Conservation (phyloP, 83 land plant species). For the Picea abies region DNA sequence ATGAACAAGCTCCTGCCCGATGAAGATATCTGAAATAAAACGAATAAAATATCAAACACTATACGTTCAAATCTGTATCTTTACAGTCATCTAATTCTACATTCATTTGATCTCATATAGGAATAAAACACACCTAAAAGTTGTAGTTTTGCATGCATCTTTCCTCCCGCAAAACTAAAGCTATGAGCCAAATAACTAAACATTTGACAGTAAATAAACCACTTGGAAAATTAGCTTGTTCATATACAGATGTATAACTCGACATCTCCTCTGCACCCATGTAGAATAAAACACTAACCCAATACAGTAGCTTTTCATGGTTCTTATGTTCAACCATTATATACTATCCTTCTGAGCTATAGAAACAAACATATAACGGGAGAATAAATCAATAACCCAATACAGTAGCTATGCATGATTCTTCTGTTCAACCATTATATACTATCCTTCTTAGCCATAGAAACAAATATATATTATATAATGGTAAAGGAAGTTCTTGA, state of each 20-base stretch:
- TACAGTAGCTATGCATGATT: too few species aligned
- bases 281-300: too few species aligned
- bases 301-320: too few species aligned
- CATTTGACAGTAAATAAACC: neutral
- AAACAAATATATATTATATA: too few species aligned
- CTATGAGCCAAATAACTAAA: neutral
- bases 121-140: neutral
- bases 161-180: neutral
- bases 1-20: neutral
- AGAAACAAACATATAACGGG: too few species aligned
- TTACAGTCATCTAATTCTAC: neutral
- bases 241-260: neutral
- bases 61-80: neutral
- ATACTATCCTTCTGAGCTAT: too few species aligned
- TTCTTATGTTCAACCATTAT: too few species aligned
- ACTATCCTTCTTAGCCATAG: too few species aligned
- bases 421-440: too few species aligned
- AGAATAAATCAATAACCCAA: too few species aligned
- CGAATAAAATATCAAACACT: neutral
- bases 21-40: constrained; percentile 14
- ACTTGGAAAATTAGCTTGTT: neutral
- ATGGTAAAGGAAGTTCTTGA: too few species aligned
- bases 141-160: neutral
- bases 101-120: neutral
- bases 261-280: neutral